A percentile compares a stretch with the other conserved stretches of the same genome.
Conservation (phyloP, 2,329 filamentous ascomycete genomes). For the Penicillium thymicola region DNA sequence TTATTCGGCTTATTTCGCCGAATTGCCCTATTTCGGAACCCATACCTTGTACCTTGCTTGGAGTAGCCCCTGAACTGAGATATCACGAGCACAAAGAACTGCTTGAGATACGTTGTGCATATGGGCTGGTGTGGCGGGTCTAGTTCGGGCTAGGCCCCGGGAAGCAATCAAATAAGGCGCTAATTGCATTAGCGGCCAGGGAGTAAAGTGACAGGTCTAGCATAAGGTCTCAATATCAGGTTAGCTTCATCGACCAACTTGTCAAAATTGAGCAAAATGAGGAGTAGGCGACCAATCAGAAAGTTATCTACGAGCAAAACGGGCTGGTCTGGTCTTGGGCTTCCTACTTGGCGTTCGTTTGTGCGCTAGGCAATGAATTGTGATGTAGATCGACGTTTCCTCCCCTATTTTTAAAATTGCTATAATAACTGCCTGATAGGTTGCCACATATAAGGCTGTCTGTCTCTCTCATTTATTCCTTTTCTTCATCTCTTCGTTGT, state of each 20-base stretch:
- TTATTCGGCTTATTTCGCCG: not conserved
- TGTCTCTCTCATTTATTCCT: not conserved
- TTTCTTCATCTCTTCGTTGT: slow-evolving; percentile 11
- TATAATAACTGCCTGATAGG: not conserved
- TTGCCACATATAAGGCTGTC: slow-evolving; percentile 3
- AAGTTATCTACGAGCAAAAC: not conserved
- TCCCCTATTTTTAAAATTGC: slow-evolving; percentile 10
- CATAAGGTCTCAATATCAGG: not conserved
- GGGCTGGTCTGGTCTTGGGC: slow-evolving; percentile 12
- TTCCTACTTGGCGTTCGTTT: not conserved
- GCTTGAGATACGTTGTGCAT: not conserved
- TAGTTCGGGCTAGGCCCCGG: not conserved
- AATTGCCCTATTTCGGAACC: not conserved
- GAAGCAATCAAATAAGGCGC: not conserved
- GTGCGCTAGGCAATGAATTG: slow-evolving; percentile 3
- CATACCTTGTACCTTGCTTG: not conserved
- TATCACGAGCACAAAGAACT: not conserved
- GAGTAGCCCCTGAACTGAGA: not conserved
- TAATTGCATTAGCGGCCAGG: not conserved
- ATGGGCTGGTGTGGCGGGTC: not conserved
- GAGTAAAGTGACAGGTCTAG: not conserved
- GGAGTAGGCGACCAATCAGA: slow-evolving; percentile 11
- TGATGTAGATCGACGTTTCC: slow-evolving; percentile 11
- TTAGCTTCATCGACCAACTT: not conserved
- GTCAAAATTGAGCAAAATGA: not conserved